Evolutionary conservation across 352 stramenopile species (phyloP), one percentile per base, ranked within the genome.

Genomic region (Globisporangium echinulatum): DNA sequence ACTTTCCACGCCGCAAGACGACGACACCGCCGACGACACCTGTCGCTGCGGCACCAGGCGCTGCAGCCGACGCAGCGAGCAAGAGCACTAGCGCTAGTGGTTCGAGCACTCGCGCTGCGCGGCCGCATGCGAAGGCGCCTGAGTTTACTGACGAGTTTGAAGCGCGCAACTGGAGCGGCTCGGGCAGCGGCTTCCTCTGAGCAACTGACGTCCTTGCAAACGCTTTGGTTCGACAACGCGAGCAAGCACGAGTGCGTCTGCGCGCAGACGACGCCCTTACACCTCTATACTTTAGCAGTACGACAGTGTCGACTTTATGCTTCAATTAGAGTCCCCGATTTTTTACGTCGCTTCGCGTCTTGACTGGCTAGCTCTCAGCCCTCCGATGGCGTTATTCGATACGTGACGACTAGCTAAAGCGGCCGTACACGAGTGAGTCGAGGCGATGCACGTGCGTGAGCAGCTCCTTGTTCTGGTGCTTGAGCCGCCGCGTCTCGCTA

Each of bases 401-500:
- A 33, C 25, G 25, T 33, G 25, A 33, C 25, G 25, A 33, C 10
- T 11, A 13, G 74, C 72, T 89, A 67, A 92, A 90, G 2, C 80
- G 79, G 1, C 80, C 80, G 58, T 91, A 90, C 47, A 91, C 79
- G 33, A 91, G 71, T 14, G 79, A 83, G 56, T 91, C 81, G 43
- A 90, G 74, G 4, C 83, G 79, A 64, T 88, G 79, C 8, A 93
- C 81, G 17, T 91, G 81, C 4, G 78, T 74, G 5, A 82, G 58
- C 4, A 93, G 64, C 62, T 92, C 80, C 53, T 73, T 75, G 70
- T 92, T 92, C 51, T 89, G 80, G 11, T 76, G 74, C 63, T 86
- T 76, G 37, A 93, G 72, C 0, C 83, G 71, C 46, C 74, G 50
- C 36, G 70, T 72, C 56, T 91, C 81, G 49, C 71, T 72, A 9